These are phyloP conservation scores for Dryadomyces quercus-mongolicae DNA, from an alignment of 2,329 filamentous ascomycete genomes.

Conservation along the genomic window DNA sequence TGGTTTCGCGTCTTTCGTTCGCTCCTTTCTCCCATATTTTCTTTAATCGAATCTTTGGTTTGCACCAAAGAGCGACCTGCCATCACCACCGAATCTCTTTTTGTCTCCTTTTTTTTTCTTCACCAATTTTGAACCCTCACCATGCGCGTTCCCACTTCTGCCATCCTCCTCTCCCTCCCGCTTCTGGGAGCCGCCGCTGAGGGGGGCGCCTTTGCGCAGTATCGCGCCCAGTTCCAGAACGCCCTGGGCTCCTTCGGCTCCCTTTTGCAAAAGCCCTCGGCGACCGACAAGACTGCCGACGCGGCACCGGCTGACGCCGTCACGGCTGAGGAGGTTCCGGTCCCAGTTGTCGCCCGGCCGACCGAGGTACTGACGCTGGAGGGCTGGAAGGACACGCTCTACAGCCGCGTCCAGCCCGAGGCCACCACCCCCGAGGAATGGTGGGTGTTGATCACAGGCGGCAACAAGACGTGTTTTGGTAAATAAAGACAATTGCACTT, in stretches of 20 bases:
- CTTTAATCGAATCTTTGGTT: background rate
- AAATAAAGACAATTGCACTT: slow-evolving; percentile 14
- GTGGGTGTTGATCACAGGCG: slow-evolving; percentile 62
- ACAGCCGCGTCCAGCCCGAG: slow-evolving; percentile 44
- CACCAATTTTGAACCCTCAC: no score
- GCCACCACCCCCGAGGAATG: slow-evolving; percentile 58
- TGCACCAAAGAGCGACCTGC: background rate
- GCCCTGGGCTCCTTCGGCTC: slow-evolving; percentile 48
- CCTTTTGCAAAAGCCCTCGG: slow-evolving; percentile 31
- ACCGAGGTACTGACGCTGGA: slow-evolving; percentile 50
- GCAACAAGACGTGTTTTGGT: slow-evolving; percentile 69
- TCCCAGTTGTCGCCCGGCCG: slow-evolving; percentile 21
- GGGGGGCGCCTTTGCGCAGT: slow-evolving; percentile 36
- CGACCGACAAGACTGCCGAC: slow-evolving; percentile 16
- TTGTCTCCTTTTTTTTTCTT: background rate
- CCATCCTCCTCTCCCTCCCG: slow-evolving; percentile 41
- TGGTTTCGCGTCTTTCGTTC: background rate
- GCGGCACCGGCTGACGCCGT: slow-evolving; percentile 27
- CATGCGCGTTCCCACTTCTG: slow-evolving; percentile 42
- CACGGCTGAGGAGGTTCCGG: background rate
- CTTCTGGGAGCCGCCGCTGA: slow-evolving; percentile 40
- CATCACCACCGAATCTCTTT: background rate
- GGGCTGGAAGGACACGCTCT: slow-evolving; percentile 60
- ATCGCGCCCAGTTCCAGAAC: slow-evolving; percentile 51
- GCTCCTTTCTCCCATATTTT: background rate